Conservation (phyloP, 2,329 filamentous ascomycete genomes). For the Akanthomyces dipterigenus region DNA sequence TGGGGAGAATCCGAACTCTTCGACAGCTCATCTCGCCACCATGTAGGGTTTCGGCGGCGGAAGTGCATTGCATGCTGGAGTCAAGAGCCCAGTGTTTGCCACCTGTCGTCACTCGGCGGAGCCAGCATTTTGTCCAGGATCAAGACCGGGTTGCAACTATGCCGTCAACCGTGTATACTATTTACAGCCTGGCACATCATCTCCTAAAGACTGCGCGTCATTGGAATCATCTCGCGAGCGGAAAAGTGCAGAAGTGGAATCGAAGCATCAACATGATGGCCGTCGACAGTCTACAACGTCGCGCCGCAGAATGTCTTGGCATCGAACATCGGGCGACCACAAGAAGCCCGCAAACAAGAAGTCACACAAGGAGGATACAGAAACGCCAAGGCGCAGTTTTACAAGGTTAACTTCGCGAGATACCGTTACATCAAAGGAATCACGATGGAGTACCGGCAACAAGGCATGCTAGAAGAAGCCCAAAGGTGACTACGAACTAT, state of each 20-base stretch:
- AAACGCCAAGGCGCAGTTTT: background rate
- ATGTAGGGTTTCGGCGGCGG: too few relatives aligned
- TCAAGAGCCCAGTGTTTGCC: too few relatives aligned
- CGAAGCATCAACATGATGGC: background rate
- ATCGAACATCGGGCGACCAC: background rate
- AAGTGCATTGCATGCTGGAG: too few relatives aligned
- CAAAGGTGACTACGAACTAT: background rate
- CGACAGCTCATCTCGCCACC: background rate
- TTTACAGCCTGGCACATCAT: background rate
- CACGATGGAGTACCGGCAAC: background rate
- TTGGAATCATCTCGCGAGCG: background rate
- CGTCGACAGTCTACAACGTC: background rate
- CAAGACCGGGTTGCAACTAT: too few relatives aligned
- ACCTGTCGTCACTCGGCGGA: too few relatives aligned
- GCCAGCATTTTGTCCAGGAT: too few relatives aligned
- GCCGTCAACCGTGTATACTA: too few relatives aligned
- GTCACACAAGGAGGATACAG: background rate
- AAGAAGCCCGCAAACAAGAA: background rate
- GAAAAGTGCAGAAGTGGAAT: background rate
- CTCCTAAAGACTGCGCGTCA: background rate
- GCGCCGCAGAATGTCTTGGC: background rate
- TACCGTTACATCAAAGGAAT: background rate
- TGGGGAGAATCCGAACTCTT: background rate
- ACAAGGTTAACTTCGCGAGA: background rate
- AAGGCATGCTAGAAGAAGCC: background rate